These are phyloP conservation scores for Penicillium polonicum DNA, from an alignment of 2,329 filamentous ascomycete genomes.

Conservation along the genomic window DNA sequence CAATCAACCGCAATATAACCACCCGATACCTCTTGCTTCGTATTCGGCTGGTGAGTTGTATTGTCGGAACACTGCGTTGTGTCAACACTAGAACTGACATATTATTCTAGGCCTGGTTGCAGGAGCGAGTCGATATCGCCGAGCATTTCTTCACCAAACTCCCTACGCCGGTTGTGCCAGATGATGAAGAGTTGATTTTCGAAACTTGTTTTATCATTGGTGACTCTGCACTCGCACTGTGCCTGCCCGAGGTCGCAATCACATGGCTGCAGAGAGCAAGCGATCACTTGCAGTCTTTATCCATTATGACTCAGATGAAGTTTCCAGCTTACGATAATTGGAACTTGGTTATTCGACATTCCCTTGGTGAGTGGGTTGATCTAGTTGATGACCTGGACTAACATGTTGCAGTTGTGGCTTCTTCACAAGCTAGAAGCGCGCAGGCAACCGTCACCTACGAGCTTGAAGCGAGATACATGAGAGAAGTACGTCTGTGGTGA, in stretches of 20 bases:
- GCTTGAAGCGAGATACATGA: conserved; percentile 61
- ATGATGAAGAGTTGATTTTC: conserved; percentile 56
- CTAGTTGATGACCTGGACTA: not conserved
- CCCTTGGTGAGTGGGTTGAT: conserved; percentile 50
- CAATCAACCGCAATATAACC: conserved; percentile 19
- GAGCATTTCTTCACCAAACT: conserved; percentile 73
- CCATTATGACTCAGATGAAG: conserved; percentile 52
- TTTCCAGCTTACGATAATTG: conserved; percentile 62
- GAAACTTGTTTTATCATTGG: conserved; percentile 74
- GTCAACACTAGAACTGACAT: not conserved
- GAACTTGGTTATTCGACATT: conserved; percentile 65
- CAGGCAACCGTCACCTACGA: conserved; percentile 53
- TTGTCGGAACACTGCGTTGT: not conserved
- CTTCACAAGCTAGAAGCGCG: conserved; percentile 36
- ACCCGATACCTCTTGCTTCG: conserved; percentile 66
- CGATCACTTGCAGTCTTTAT: conserved; percentile 51
- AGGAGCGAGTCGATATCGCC: conserved; percentile 69
- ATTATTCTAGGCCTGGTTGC: conserved; percentile 66
- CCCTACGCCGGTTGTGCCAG: conserved; percentile 33
- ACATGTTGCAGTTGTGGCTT: conserved; percentile 29
- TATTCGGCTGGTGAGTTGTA: conserved; percentile 60
- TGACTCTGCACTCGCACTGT: conserved; percentile 53
- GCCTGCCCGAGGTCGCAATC: conserved; percentile 55
- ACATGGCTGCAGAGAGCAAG: conserved; percentile 74
- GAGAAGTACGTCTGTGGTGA: conserved; percentile 53